Base-by-base conservation (phyloP, 768 basidiomycete genomes). In the Amanita phalloides region DNA sequence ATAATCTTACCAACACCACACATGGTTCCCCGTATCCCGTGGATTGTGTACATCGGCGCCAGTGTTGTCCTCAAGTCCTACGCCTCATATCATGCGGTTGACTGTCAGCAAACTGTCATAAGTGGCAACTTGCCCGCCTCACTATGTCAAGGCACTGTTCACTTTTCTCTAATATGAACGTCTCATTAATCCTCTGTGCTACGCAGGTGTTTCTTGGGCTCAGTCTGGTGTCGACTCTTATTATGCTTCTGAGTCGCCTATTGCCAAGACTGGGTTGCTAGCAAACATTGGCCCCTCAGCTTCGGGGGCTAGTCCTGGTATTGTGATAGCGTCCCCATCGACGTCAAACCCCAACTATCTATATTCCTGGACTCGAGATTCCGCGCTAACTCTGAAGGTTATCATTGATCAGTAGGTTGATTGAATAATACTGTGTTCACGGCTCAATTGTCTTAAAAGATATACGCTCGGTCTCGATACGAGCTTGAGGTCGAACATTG, bases 301-400 rank as follows among this genome's bases (percentile, higher is more conserved):
- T 1, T 64, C 68, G 0, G 78, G 77, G 45, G 81, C 81, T 6
- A 61, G 59, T 36, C 49, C 67, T 45, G 76, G 76, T 17, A 62
- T 78, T 3, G 76, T 77, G 43, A 65, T 78, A 39, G 76, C 76
- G 10, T 77, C 74, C 14, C 76, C 76, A 4, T 75, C 73, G 38
- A 67, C 61, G 3, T 47, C 53, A 9, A 58, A 75, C 51, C 75
- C 84, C 0, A 56, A 84, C 61, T 83, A 85, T 55, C 65, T 82
- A 33, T 86, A 68, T 65, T 76, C 81, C 1, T 86, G 84, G 84
- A 75, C 70, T 17, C 75, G 85, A 47, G 85, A 86, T 62, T 74
- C 81, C 3, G 75, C 83, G 1, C 71, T 86, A 52, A 79, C 80
- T 2, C 79, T 81, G 66, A 76, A 80, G 60, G 56, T 58, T 9